phyloP scores from a whole-genome alignment of 1,284 basidiomycete genomes.

The Chondrostereum purpureum region DNA sequence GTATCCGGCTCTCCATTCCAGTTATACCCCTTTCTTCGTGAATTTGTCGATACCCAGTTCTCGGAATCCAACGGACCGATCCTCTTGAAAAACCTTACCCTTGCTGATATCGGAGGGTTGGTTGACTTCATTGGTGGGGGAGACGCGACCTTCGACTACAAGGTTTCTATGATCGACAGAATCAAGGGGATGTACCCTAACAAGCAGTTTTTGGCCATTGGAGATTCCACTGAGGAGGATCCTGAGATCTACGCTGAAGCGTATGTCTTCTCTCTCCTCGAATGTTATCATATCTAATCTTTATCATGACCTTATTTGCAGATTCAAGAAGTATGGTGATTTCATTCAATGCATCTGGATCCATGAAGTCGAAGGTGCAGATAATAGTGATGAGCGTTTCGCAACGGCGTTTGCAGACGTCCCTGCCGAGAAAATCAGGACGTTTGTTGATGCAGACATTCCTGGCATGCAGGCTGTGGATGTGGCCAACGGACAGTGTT shows the following conservation, averaged over 20 bases:
- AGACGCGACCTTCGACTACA: conserved; percentile 3
- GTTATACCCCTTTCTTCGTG: conserved; percentile 33
- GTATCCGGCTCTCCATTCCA: conserved; percentile 36
- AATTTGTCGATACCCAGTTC: conserved; percentile 29
- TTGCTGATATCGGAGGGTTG: conserved; percentile 23
- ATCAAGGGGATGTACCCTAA: conserved; percentile 10
- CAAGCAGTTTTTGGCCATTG: conserved; percentile 12
- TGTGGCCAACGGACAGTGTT: conserved; percentile 9
- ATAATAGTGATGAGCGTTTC: conserved; percentile 10
- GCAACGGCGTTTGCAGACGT: conserved; percentile 8
- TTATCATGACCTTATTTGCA: conserved; percentile 10
- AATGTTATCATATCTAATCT: background rate
- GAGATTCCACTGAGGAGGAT: conserved; percentile 13
- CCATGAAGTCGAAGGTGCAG: conserved; percentile 15
- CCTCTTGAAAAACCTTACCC: conserved; percentile 29
- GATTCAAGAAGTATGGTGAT: conserved; percentile 27
- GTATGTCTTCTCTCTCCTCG: conserved; percentile 19
- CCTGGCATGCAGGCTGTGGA: conserved; percentile 6
- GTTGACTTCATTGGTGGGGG: conserved; percentile 16
- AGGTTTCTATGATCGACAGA: conserved; percentile 2
- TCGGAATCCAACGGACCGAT: conserved; percentile 29
- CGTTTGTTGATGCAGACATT: conserved; percentile 10
- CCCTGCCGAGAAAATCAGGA: conserved; percentile 3
- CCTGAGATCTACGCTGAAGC: conserved; percentile 26
- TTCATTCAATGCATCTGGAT: conserved; percentile 22